These are phyloP conservation scores for Phialocephala sp. DNA, from an alignment of 2,329 filamentous ascomycete species.

Conservation along the genomic window DNA sequence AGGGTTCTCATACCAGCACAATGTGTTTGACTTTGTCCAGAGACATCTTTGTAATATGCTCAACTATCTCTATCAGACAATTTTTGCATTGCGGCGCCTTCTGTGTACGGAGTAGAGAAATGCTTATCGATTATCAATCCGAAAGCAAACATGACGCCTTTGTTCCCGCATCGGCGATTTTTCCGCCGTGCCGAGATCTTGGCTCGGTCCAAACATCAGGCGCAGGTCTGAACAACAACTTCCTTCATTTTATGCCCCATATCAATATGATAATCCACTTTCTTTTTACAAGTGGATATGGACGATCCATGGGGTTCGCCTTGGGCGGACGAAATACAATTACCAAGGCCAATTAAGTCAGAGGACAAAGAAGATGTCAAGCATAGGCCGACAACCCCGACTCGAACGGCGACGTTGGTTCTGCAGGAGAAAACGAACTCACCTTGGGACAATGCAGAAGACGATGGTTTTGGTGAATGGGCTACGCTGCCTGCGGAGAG, in stretches of 20 bases:
- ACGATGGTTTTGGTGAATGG: slow-evolving; percentile 40
- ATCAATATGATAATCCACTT: slow-evolving; percentile 41
- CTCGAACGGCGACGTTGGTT: slow-evolving; percentile 27
- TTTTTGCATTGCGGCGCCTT: slow-evolving; percentile 28
- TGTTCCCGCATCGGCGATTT: slow-evolving; percentile 9
- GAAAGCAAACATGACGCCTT: slow-evolving; percentile 22
- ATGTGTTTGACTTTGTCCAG: slow-evolving; percentile 77
- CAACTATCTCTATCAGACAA: slow-evolving; percentile 17
- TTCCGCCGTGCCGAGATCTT: slow-evolving; percentile 3
- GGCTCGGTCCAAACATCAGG: slow-evolving; percentile 18
- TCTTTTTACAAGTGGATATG: slow-evolving; percentile 39
- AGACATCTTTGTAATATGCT: slow-evolving; percentile 56
- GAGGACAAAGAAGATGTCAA: slow-evolving; percentile 21
- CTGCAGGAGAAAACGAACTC: slow-evolving; percentile 33
- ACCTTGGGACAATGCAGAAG: slow-evolving; percentile 37
- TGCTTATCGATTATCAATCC: slow-evolving; percentile 43
- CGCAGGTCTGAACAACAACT: background rate
- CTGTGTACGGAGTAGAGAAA: slow-evolving; percentile 15
- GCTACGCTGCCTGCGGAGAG: slow-evolving; percentile 26
- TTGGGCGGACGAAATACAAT: slow-evolving; percentile 44
- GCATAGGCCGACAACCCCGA: slow-evolving; percentile 29
- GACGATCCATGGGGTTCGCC: slow-evolving; percentile 48
- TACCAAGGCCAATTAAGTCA: slow-evolving; percentile 24
- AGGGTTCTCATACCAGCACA: slow-evolving; percentile 62
- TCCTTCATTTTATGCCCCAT: slow-evolving; percentile 13